Conservation (phyloP, 805 yeast genomes). For the Kluyveromyces starmeri region DNA sequence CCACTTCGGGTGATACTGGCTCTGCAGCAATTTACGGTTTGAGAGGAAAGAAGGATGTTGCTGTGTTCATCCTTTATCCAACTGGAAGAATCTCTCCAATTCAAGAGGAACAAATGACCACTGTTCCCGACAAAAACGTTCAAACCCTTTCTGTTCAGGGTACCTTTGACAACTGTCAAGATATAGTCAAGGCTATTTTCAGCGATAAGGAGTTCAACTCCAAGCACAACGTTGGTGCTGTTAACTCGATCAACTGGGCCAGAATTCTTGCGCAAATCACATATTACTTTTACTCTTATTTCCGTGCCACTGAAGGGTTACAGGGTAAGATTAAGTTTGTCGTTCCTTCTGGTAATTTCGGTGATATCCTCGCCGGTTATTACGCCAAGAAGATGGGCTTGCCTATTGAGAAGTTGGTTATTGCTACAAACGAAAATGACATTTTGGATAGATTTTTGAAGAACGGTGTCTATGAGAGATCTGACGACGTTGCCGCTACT, state of each 20-base stretch:
- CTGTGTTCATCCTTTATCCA: conserved; percentile 93
- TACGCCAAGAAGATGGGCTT: conserved; percentile 93
- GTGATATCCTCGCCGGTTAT: conserved; percentile 95
- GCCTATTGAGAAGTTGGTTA: conserved; percentile 76
- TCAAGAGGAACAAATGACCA: conserved; percentile 98
- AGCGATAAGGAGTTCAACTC: conserved; percentile 83
- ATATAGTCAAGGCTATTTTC: conserved; percentile 85
- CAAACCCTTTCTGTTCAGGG: conserved; percentile 94
- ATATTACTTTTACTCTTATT: conserved; percentile 88
- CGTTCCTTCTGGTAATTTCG: conserved; percentile 97
- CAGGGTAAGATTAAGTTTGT: conserved; percentile 62
- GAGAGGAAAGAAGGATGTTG: conserved; percentile 95
- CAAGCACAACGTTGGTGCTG: conserved; percentile 92
- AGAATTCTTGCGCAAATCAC: conserved; percentile 96
- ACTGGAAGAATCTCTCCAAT: conserved; percentile 96
- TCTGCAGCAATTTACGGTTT: conserved; percentile 98
- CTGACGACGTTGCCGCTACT: conserved; percentile 71
- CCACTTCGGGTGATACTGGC: conserved; percentile 98
- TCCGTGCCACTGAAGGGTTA: conserved; percentile 43
- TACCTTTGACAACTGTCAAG: conserved; percentile 97
- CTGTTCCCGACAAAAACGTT: conserved; percentile 85
- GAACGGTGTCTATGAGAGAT: conserved; percentile 76
- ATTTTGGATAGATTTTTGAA: conserved; percentile 88
- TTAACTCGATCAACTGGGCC: conserved; percentile 98
- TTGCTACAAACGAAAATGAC: conserved; percentile 94